Conservation (phyloP, 495 filamentous ascomycete genomes). For the Hyaloscypha finlandica region DNA sequence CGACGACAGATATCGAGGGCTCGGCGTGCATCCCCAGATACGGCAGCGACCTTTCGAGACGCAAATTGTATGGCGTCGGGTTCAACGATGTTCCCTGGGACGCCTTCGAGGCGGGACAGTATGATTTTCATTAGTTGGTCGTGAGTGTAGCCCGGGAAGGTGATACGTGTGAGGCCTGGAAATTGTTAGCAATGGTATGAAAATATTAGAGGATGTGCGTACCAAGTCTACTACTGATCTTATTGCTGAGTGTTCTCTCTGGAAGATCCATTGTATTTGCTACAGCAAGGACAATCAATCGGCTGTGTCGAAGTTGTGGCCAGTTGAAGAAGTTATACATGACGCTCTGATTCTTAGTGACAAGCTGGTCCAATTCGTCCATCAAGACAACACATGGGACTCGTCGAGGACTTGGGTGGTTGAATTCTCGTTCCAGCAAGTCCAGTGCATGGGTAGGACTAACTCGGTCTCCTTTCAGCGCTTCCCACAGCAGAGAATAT, state of each 20-base stretch:
- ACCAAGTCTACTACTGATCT: constrained; percentile 90
- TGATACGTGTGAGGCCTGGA: constrained; percentile 76
- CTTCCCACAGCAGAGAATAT: constrained; percentile 95
- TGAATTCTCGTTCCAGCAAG: constrained; percentile 90
- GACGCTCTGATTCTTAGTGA: constrained; percentile 95
- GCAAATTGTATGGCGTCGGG: constrained; percentile 96
- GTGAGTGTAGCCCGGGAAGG: constrained; percentile 96
- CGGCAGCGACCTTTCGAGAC: constrained; percentile 92
- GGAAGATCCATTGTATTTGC: constrained; percentile 99
- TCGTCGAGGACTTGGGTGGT: constrained; percentile 80
- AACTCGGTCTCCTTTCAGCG: constrained; percentile 88
- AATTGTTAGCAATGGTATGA: background rate
- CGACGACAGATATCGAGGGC: constrained; percentile 94
- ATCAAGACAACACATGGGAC: constrained; percentile 97
- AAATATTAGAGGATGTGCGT: constrained; percentile 10
- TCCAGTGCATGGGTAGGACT: constrained; percentile 89
- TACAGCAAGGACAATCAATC: constrained; percentile 93
- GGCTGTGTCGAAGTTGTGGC: constrained; percentile 88
- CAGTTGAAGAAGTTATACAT: constrained; percentile 99
- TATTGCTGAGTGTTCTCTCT: constrained; percentile 94
- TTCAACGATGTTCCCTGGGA: constrained; percentile 88
- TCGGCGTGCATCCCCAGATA: constrained; percentile 89
- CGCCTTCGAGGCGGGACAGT: constrained; percentile 79
- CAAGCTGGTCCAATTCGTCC: constrained; percentile 98
- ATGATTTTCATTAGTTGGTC: constrained; percentile 98